Percentiles rank a stretch among this genome's conserved stretches.
These are phyloP conservation scores for Phytophthora litchii DNA, from an alignment of 352 stramenopile species.

Conservation along the genomic window DNA sequence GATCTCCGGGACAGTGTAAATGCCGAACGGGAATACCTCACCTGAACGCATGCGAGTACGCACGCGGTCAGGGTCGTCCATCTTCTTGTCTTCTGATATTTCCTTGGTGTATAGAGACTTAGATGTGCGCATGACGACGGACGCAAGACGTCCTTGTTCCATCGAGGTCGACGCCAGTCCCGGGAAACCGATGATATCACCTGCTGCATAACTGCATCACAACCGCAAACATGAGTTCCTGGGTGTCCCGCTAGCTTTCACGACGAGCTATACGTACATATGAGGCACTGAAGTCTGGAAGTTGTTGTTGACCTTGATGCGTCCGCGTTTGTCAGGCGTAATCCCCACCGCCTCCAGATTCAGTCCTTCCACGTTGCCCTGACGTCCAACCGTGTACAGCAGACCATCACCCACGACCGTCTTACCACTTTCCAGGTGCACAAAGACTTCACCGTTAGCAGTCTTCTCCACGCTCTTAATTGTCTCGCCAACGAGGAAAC, in stretches of 20 bases:
- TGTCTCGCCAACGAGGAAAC: conserved; percentile 85
- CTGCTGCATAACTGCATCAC: conserved; percentile 79
- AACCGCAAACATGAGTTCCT: conserved; percentile 12
- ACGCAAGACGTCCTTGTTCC: conserved; percentile 89
- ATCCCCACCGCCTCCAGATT: conserved; percentile 84
- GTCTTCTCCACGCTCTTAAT: conserved; percentile 79
- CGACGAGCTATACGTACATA: conserved; percentile 61
- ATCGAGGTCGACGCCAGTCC: conserved; percentile 91
- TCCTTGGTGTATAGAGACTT: conserved; percentile 68
- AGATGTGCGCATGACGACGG: conserved; percentile 85
- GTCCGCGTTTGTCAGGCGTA: conserved; percentile 77
- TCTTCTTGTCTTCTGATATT: conserved; percentile 47
- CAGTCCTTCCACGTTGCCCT: conserved; percentile 87
- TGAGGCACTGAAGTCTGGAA: conserved; percentile 87
- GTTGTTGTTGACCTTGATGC: conserved; percentile 88
- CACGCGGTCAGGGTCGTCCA: conserved; percentile 67
- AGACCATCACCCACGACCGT: conserved; percentile 83
- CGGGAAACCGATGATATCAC: conserved; percentile 91
- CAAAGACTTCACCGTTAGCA: conserved; percentile 68
- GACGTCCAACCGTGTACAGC: conserved; percentile 88
- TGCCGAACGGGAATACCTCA: conserved; percentile 88
- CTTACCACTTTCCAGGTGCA: conserved; percentile 87
- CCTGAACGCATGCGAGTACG: conserved; percentile 85
- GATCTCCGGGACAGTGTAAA: conserved; percentile 90
- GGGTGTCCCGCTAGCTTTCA: background rate